Conservation (phyloP, 208 protist genomes). For the Acanthamoeba sp. region DNA sequence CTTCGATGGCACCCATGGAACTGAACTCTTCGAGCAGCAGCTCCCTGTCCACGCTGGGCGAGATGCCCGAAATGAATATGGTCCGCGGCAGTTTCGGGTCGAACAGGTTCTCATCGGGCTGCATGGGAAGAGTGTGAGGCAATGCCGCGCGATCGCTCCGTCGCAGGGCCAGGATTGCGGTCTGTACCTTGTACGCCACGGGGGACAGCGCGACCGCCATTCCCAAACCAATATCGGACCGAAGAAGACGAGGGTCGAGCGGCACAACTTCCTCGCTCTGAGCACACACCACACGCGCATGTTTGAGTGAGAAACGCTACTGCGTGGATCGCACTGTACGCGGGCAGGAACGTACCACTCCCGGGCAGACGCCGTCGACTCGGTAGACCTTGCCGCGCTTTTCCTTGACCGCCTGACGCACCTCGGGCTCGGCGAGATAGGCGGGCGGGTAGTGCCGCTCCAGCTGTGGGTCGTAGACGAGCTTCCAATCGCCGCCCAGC, state of each 20-base stretch:
- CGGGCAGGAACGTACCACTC: neutral
- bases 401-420: conserved; percentile 16
- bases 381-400: conserved; percentile 13
- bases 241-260: conserved; percentile 5
- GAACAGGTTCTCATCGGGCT: conserved; percentile 65
- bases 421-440: conserved; percentile 38
- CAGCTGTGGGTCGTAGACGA: conserved; percentile 17
- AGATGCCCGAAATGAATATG: neutral
- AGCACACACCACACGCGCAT: too few relatives aligned
- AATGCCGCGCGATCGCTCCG: too few relatives aligned
- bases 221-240: conserved; percentile 14
- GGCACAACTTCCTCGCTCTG: conserved; percentile 18
- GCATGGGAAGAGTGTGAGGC: too few relatives aligned
- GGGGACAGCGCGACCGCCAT: neutral
- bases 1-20: conserved; percentile 21
- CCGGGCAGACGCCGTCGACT: neutral
- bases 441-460: conserved; percentile 12
- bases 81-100: conserved; percentile 40
- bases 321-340: too few relatives aligned
- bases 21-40: conserved; percentile 26
- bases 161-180: too few relatives aligned
- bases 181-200: neutral
- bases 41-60: conserved; percentile 59
- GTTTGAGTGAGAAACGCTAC: too few relatives aligned
- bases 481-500: conserved; percentile 31